A percentile compares a stretch with the other conserved stretches of the same genome.
These are phyloP conservation scores for Cicer chorassanicum DNA, from an alignment of 306 rosid species.

Conservation along the genomic window DNA sequence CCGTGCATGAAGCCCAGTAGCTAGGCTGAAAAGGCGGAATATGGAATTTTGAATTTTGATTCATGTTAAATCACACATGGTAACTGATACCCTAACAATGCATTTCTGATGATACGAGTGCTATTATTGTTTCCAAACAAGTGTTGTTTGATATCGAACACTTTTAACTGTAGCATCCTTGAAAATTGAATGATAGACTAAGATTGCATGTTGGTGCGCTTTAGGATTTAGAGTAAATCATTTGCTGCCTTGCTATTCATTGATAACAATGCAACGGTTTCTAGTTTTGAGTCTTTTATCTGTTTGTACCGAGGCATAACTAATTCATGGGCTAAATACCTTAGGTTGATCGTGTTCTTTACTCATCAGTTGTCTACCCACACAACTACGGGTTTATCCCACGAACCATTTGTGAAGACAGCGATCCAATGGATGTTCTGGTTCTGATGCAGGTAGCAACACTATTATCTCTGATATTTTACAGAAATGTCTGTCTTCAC, in stretches of 20 bases:
- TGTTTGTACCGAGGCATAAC: constrained; percentile 39
- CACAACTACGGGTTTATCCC: constrained; percentile 99
- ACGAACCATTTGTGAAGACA: constrained; percentile 91
- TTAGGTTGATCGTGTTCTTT: constrained; percentile 96
- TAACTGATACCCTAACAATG: not conserved
- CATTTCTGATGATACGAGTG: constrained; percentile 24
- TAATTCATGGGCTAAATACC: constrained; percentile 41
- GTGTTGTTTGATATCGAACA: constrained; percentile 11
- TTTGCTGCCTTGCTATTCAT: constrained; percentile 18
- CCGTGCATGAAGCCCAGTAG: not conserved
- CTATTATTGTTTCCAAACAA: not conserved
- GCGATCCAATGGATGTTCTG: constrained; percentile 97
- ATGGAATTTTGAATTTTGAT: constrained; percentile 15
- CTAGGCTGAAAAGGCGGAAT: not conserved
- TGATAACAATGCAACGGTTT: not conserved
- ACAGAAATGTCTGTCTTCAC: not conserved
- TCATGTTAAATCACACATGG: constrained; percentile 17
- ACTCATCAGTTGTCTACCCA: constrained; percentile 97
- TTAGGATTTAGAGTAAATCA: not conserved
- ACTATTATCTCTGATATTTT: constrained; percentile 32
- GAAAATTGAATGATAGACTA: constrained; percentile 4
- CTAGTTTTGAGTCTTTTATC: constrained; percentile 15
- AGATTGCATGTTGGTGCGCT: constrained; percentile 14
- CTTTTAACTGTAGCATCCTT: constrained; percentile 24
- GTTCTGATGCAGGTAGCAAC: constrained; percentile 88